phyloP scores from a whole-genome alignment of 228 moss, liverwort and hornwort genomes.

The Sphagnum magellanicum region DNA sequence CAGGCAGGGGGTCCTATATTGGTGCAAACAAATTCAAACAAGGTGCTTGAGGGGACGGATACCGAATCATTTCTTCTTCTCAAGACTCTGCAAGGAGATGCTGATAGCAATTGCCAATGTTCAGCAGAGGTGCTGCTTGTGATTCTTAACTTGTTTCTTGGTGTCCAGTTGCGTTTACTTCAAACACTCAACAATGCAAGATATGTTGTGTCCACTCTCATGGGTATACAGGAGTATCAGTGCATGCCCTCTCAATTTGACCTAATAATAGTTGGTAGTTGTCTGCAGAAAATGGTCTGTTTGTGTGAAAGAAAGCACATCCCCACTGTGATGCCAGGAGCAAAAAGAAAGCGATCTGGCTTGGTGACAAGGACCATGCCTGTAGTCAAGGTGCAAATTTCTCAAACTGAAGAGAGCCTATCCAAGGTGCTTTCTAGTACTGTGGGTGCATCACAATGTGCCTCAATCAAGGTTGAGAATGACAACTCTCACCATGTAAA shows the following conservation, averaged over 20 bases:
- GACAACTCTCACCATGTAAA: conserved; percentile 3
- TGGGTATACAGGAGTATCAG: not conserved
- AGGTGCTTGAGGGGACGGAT: not conserved
- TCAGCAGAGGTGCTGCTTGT: not conserved
- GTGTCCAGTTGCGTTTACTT: not conserved
- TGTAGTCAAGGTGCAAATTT: not conserved
- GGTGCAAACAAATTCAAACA: not conserved
- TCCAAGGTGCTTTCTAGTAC: conserved; percentile 1
- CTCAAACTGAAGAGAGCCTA: not conserved
- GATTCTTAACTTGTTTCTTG: not conserved
- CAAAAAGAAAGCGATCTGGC: conserved; percentile 9
- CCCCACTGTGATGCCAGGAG: not conserved
- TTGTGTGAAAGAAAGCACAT: not conserved
- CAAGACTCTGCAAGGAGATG: not conserved
- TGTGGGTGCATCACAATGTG: not conserved
- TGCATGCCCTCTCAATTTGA: not conserved
- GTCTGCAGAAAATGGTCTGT: not conserved
- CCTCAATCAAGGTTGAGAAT: not conserved
- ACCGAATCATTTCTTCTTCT: not conserved
- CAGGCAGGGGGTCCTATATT: not conserved
- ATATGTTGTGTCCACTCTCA: not conserved
- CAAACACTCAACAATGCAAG: no score
- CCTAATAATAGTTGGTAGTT: not conserved
- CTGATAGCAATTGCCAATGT: not conserved
- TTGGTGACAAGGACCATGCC: conserved; percentile 3